Percentiles rank a stretch among this genome's conserved stretches.
phyloP scores from a whole-genome alignment of 805 yeast species.

The Tetrapisispora fleetii region DNA sequence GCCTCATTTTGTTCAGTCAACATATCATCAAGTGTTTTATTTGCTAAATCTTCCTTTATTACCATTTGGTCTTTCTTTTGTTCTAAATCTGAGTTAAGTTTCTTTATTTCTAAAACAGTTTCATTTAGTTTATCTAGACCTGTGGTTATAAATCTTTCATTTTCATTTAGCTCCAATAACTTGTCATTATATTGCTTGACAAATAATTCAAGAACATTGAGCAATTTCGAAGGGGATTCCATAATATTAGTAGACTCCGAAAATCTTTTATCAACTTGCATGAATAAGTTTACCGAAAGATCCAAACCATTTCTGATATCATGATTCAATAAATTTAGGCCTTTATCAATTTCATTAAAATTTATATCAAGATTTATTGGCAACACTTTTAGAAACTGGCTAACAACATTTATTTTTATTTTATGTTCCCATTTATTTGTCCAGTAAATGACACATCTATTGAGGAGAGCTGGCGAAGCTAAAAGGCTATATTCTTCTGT shows the following conservation, averaged over 20 bases:
- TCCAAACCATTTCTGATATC: slow-evolving; percentile 22
- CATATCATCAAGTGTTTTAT: slow-evolving; percentile 62
- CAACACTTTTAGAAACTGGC: slow-evolving; percentile 31
- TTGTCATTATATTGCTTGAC: not conserved
- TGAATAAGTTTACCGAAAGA: slow-evolving; percentile 9
- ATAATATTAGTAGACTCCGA: slow-evolving; percentile 5
- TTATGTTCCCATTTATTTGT: slow-evolving; percentile 70
- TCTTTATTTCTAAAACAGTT: slow-evolving; percentile 62
- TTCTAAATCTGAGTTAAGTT: slow-evolving; percentile 44
- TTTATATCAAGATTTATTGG: slow-evolving; percentile 41
- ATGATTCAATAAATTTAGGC: not conserved
- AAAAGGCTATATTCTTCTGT: slow-evolving; percentile 36
- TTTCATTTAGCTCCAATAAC: slow-evolving; percentile 40
- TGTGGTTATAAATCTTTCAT: slow-evolving; percentile 57
- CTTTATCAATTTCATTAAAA: slow-evolving; percentile 10
- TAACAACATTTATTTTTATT: slow-evolving; percentile 44
- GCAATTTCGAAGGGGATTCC: slow-evolving; percentile 45
- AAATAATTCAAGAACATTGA: slow-evolving; percentile 42
- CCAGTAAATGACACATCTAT: slow-evolving; percentile 82
- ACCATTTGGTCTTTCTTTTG: slow-evolving; percentile 41
- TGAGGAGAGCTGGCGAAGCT: slow-evolving; percentile 80
- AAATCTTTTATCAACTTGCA: slow-evolving; percentile 10
- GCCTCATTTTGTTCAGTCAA: slow-evolving; percentile 83
- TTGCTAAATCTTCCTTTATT: slow-evolving; percentile 58
- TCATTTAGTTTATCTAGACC: slow-evolving; percentile 73